Percentiles rank a stretch among this genome's conserved stretches.
Conservation (phyloP, 768 basidiomycete species). For the Tylopilus felleus region DNA sequence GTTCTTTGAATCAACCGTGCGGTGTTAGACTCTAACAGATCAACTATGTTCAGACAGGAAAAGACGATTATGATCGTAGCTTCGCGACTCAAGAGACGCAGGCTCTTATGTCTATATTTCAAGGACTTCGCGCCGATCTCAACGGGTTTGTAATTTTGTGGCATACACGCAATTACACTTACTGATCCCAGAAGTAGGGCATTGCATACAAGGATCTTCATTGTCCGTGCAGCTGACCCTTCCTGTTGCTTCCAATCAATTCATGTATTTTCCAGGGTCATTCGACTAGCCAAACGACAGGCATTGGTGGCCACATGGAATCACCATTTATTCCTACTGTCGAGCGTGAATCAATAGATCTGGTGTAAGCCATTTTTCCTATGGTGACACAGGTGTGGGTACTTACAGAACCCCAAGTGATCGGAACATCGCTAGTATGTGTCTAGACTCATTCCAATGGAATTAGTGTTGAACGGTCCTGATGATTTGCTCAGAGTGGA, state of each 20-base stretch:
- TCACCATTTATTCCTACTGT: not conserved
- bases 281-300: not conserved
- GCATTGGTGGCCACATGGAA: not conserved
- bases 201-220: not conserved
- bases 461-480: not conserved
- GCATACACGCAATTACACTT: not conserved
- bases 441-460: conserved; percentile 14
- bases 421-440: conserved; percentile 46
- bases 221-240: not conserved
- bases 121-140: not conserved
- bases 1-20: not conserved
- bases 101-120: not conserved
- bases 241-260: not conserved
- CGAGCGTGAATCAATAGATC: not conserved
- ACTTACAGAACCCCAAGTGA: not conserved
- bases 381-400: not conserved
- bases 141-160: not conserved
- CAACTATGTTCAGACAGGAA: conserved; percentile 34
- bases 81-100: conserved; percentile 18
- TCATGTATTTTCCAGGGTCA: conserved; percentile 21
- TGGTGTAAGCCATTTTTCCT: not conserved
- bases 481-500: conserved; percentile 60
- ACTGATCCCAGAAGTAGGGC: not conserved
- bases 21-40: not conserved
- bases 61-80: not conserved